Evolutionary conservation across 2,329 filamentous ascomycete genomes (phyloP).

Genomic region (Eutypella sp.): DNA sequence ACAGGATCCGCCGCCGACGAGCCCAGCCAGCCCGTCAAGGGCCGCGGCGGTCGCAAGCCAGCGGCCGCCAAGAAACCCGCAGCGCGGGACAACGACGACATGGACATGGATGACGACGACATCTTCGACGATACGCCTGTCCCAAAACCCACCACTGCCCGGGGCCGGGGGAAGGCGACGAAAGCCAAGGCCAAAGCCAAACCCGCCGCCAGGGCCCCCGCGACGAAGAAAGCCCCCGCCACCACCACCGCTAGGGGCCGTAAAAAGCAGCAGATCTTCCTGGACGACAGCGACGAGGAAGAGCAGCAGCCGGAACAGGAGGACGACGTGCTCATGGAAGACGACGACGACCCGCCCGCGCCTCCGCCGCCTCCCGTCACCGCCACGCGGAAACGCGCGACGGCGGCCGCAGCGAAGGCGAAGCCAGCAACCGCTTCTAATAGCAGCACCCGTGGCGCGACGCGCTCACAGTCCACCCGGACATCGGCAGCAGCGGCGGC

Average conservation of each 20-base stretch:
- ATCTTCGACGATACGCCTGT: slow-evolving; percentile 44
- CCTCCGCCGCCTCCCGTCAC: too few relatives aligned
- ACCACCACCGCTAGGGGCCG: slow-evolving; percentile 32
- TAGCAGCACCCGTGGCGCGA: slow-evolving; percentile 2
- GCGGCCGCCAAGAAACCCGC: slow-evolving; percentile 25
- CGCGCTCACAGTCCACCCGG: slow-evolving; percentile 28
- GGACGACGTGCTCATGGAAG: slow-evolving; percentile 50
- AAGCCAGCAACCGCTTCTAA: slow-evolving; percentile 21
- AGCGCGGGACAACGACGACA: slow-evolving; percentile 45
- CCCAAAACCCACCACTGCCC: slow-evolving; percentile 22
- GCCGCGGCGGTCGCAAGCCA: slow-evolving; percentile 32
- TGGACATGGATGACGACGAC: slow-evolving; percentile 42
- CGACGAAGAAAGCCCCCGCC: slow-evolving; percentile 41
- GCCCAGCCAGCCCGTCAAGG: slow-evolving; percentile 14
- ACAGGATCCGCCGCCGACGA: slow-evolving; percentile 33
- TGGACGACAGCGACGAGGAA: slow-evolving; percentile 35
- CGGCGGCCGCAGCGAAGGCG: slow-evolving; percentile 21
- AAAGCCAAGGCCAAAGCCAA: slow-evolving; percentile 27
- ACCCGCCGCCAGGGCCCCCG: slow-evolving; percentile 36
- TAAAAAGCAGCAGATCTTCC: slow-evolving; percentile 35
- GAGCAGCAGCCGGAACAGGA: slow-evolving; percentile 48
- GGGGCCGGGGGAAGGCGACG: slow-evolving; percentile 23
- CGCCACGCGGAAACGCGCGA: slow-evolving; percentile 31
- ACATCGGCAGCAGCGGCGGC: slow-evolving; percentile 19
- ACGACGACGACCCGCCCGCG: slow-evolving; percentile 36